Percentiles rank a stretch among this genome's conserved stretches.
phyloP scores from a whole-genome alignment of 116 monocot genomes.

The Phalaenopsis hybrid region DNA sequence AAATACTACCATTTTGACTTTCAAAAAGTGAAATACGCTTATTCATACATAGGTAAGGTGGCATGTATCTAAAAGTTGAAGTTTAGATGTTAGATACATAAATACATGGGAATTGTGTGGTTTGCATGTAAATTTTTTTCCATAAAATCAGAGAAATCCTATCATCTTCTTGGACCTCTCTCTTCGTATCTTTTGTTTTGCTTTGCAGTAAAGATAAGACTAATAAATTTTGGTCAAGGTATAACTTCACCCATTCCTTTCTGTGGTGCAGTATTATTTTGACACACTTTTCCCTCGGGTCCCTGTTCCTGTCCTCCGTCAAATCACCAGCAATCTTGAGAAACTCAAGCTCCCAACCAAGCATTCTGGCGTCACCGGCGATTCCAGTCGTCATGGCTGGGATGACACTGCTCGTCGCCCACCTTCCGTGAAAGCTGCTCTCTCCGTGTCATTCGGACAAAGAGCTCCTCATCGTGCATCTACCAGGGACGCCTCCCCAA shows the following conservation, averaged over 20 bases:
- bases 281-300: slow-evolving; percentile 85
- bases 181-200: neutral
- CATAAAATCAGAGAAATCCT: neutral
- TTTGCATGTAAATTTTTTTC: too few species aligned
- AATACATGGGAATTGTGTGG: too few species aligned
- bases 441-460: slow-evolving; percentile 92
- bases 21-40: too few species aligned
- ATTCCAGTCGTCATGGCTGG: slow-evolving; percentile 62
- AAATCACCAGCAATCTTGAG: slow-evolving; percentile 56
- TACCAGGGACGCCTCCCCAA: slow-evolving; percentile 79
- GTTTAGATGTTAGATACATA: too few species aligned
- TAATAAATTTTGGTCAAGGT: neutral
- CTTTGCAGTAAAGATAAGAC: neutral
- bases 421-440: slow-evolving; percentile 85
- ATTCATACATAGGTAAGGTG: too few species aligned
- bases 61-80: too few species aligned
- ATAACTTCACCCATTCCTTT: neutral
- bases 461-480: slow-evolving; percentile 92
- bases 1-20: too few species aligned
- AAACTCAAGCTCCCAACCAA: slow-evolving; percentile 74
- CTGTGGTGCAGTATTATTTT: slow-evolving; percentile 79
- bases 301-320: slow-evolving; percentile 77
- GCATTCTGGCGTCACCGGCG: slow-evolving; percentile 69
- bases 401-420: slow-evolving; percentile 82
- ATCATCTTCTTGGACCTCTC: neutral